phyloP scores from a whole-genome alignment of 177 flowering plant species.

The Vitis hybrid region DNA sequence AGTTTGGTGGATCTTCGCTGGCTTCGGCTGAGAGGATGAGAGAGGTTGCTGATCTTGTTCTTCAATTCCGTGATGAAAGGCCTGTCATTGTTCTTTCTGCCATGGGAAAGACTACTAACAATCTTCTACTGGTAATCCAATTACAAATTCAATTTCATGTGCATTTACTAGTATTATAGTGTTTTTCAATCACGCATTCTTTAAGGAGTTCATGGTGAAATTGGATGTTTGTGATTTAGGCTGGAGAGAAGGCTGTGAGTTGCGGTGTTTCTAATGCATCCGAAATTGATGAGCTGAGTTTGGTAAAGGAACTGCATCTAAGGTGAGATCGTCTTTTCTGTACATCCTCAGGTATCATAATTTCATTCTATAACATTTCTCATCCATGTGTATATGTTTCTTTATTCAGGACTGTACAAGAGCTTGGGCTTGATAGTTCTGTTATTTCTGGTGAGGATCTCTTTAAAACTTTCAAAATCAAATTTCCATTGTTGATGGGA shows the following conservation, averaged over 20 bases:
- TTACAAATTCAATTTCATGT: background rate
- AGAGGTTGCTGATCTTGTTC: conserved; percentile 73
- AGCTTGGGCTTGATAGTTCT: conserved; percentile 70
- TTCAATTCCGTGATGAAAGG: conserved; percentile 69
- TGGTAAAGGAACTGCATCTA: conserved; percentile 71
- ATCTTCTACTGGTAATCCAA: conserved; percentile 55
- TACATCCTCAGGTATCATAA: too few relatives aligned
- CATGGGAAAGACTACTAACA: conserved; percentile 81
- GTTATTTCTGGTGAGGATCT: conserved; percentile 51
- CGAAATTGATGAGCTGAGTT: conserved; percentile 64
- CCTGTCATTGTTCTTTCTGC: conserved; percentile 96
- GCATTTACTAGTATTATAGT: background rate
- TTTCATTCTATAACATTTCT: background rate
- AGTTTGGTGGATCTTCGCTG: conserved; percentile 92
- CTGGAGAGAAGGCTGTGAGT: conserved; percentile 89
- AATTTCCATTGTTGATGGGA: background rate
- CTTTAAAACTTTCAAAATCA: background rate
- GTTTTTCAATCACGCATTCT: background rate
- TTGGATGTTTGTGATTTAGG: conserved; percentile 42
- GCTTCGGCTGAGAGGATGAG: conserved; percentile 75
- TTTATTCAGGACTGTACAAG: conserved; percentile 57
- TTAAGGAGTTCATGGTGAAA: background rate
- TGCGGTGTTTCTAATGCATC: conserved; percentile 73
- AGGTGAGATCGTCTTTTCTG: conserved; percentile 30
- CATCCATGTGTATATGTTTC: background rate